These are phyloP conservation scores for Adiantum capillusveneris DNA, from an alignment of 75 land plant genomes.

Conservation along the genomic window DNA sequence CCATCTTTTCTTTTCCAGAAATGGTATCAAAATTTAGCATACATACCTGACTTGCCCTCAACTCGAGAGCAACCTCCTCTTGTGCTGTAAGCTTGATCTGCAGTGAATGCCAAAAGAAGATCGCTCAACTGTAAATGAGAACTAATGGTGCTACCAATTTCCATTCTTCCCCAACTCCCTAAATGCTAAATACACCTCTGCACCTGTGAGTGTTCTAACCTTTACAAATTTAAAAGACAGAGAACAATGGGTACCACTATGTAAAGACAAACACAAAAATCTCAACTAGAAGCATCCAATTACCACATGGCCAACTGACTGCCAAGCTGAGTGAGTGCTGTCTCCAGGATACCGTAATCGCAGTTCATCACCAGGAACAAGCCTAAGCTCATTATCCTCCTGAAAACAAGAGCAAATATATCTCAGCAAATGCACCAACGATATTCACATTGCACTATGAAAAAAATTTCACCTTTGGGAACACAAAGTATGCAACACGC, in stretches of 20 bases:
- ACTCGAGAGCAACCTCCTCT: constrained; percentile 98
- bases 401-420: constrained; percentile 13
- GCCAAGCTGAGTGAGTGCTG: constrained; percentile 92
- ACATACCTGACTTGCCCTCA: constrained; percentile 90
- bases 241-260: no score
- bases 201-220: no score
- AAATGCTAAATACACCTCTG: no score
- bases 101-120: constrained; percentile 4
- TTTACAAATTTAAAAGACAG: no score
- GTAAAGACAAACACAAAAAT: no score
- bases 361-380: constrained; percentile 98
- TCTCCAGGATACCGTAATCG: constrained; percentile 94
- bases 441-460: not conserved
- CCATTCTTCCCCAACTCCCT: no score
- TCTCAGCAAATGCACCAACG: constrained; percentile 2
- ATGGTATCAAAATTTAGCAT: no score
- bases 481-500: constrained; percentile 95
- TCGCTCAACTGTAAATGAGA: no score
- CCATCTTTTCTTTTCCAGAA: no score
- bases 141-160: no score
- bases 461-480: constrained; percentile 68
- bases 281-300: no score
- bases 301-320: constrained; percentile 99
- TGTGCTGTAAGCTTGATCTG: constrained; percentile 97
- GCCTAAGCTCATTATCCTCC: constrained; percentile 98